Evolutionary conservation across 495 filamentous ascomycete genomes (phyloP).

Genomic region (Penicillium ucsense): DNA sequence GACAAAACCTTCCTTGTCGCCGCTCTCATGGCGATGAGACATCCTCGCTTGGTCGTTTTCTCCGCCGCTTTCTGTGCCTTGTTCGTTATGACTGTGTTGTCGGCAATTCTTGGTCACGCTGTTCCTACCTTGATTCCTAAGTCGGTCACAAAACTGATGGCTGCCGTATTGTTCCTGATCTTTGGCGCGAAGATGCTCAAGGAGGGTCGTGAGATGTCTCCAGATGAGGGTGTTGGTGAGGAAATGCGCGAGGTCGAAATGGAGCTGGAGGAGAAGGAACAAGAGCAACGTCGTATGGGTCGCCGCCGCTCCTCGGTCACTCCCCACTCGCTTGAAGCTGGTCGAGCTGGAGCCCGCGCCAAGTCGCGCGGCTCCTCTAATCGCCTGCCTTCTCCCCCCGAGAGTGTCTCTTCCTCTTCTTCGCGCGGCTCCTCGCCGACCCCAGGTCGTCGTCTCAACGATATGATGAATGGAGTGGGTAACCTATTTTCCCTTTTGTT

Average conservation of each 20-base stretch:
- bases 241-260: conserved; percentile 96
- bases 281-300: conserved; percentile 46
- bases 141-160: conserved; percentile 75
- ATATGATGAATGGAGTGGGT: conserved; percentile 52
- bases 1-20: conserved; percentile 98
- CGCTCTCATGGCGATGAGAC: conserved; percentile 98
- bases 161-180: conserved; percentile 74
- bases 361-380: conserved; percentile 37
- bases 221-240: conserved; percentile 78
- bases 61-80: conserved; percentile 86
- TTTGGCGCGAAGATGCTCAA: conserved; percentile 80
- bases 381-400: conserved; percentile 44
- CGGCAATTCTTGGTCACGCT: conserved; percentile 87
- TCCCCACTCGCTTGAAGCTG: conserved; percentile 41
- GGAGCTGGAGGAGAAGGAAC: conserved; percentile 91
- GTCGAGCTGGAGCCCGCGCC: conserved; percentile 30
- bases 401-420: conserved; percentile 45
- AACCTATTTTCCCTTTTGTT: conserved; percentile 83
- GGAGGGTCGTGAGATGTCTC: conserved; percentile 81
- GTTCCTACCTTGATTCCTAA: conserved; percentile 88
- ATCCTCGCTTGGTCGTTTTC: conserved; percentile 87
- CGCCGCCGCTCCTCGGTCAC: conserved; percentile 43
- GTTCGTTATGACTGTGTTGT: conserved; percentile 91
- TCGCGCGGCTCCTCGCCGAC: conserved; percentile 50
- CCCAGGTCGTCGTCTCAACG: conserved; percentile 27